phyloP scores from a whole-genome alignment of 2,329 filamentous ascomycete genomes.

The Trichoderma brevicompactum region DNA sequence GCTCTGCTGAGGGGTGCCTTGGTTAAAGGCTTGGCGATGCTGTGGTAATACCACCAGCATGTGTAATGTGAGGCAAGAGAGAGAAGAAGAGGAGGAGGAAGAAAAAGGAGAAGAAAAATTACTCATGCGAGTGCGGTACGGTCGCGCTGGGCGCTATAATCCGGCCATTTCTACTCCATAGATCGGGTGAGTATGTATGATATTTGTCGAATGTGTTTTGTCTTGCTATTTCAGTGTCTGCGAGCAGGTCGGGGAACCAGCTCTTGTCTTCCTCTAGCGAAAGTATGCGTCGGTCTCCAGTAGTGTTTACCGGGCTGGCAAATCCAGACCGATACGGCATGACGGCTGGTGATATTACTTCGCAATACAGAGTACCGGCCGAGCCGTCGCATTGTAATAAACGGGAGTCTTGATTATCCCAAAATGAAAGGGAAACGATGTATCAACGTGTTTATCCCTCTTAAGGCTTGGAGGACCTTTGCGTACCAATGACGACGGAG shows the following conservation, averaged over 20 bases:
- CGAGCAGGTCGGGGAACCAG: not conserved
- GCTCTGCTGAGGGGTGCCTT: not conserved
- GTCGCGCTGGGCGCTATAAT: not conserved
- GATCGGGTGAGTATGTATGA: not conserved
- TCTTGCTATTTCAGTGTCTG: not conserved
- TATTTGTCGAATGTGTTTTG: not conserved
- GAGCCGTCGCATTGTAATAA: not conserved
- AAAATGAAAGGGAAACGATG: not conserved
- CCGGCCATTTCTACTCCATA: not conserved
- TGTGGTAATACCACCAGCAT: not conserved
- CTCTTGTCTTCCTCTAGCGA: not conserved
- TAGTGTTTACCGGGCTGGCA: too few relatives aligned
- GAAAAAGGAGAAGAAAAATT: too few relatives aligned
- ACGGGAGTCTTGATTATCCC: not conserved
- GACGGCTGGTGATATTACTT: too few relatives aligned
- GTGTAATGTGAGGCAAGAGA: not conserved
- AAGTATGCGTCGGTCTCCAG: too few relatives aligned
- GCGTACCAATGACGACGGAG: not conserved
- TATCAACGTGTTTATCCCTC: not conserved
- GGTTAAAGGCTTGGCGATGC: not conserved
- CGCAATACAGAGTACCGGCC: too few relatives aligned
- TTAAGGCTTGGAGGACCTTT: not conserved
- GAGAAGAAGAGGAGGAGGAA: not conserved
- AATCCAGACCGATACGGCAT: too few relatives aligned
- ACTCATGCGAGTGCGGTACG: not conserved